Conservation (phyloP, 2,329 filamentous ascomycete species). For the Neonectria hederae region DNA sequence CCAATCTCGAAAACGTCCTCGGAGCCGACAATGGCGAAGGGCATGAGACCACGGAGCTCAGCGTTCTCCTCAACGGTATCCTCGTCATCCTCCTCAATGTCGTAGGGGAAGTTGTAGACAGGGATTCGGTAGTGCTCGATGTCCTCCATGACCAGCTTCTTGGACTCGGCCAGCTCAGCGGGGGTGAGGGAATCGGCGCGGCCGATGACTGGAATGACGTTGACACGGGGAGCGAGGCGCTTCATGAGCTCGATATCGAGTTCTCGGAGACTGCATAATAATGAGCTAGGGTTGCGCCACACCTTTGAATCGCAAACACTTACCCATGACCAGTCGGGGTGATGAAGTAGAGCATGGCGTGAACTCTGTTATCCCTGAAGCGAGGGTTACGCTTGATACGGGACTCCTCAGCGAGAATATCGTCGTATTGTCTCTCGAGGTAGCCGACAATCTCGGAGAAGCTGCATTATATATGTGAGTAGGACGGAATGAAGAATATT, state of each 20-base stretch:
- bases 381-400: slow-evolving; percentile 99
- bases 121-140: slow-evolving; percentile 99
- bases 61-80: slow-evolving; percentile 99
- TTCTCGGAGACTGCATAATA: slow-evolving; percentile 80
- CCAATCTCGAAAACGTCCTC: slow-evolving; percentile 96
- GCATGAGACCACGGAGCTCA: slow-evolving; percentile 96
- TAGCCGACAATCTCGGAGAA: slow-evolving; percentile 98
- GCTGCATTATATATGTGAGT: slow-evolving; percentile 56
- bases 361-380: slow-evolving; percentile 98
- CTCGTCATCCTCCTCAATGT: slow-evolving; percentile 99
- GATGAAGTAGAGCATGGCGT: slow-evolving; percentile 99
- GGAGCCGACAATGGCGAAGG: slow-evolving; percentile 97
- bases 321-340: slow-evolving; percentile 96
- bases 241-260: slow-evolving; percentile 99
- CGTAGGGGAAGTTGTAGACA: slow-evolving; percentile 99
- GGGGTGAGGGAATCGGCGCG: slow-evolving; percentile 98
- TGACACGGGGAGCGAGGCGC: slow-evolving; percentile 96
- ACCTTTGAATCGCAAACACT: slow-evolving; percentile 39
- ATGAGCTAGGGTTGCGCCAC: not conserved
- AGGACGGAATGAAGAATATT: not conserved
- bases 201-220: slow-evolving; percentile 98
- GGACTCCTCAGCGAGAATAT: slow-evolving; percentile 98
- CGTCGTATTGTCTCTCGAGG: slow-evolving; percentile 98
- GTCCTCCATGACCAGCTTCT: slow-evolving; percentile 99
- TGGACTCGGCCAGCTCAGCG: slow-evolving; percentile 95